Base-by-base conservation (phyloP, 2,329 filamentous ascomycete genomes). In the Mariannaea elegans region DNA sequence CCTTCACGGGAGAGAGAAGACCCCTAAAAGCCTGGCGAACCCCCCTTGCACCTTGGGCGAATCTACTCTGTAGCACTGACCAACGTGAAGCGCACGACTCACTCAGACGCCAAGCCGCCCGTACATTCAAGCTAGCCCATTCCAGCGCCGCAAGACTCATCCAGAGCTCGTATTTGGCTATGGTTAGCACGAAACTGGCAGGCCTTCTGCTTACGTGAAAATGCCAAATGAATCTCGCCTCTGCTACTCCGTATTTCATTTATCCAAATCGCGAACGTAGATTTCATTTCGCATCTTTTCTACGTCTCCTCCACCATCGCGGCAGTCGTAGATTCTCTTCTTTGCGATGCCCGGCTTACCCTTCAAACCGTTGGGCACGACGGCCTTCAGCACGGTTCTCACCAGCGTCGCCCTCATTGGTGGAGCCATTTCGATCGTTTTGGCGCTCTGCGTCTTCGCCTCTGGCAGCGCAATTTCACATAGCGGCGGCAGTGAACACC, bases 401-500 rank as follows among this genome's bases (percentile, higher is more conserved):
- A 55, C 59, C 18, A 56, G 57, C 23, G 34, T 69, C 42, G 65
- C 67, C 32, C 44, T 71, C 27, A 51, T 63, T 23, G 63, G 69
- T 14, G 68, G 68, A 21, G 56, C 65, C 18, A 58, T 71, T 34
- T 65, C 66, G 8, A 49, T 62, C 19, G 47, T 66, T 27, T 52
- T 68, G 23, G 52, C 59, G 6, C 56, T 65, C 5, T 52, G 67
- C 16, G 65, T 69, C 29, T 55, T 68, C 49, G 54, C 68, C 23
- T 57, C 69, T 0, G 69, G 69, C n/a, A 71, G 67, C 9, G 59
- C 62, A n/a, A 58, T 68, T 36, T 39, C 42, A 9, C 51, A 48
- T 32, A 59, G 52, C 18, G 59, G 41, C 29, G 51, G 62, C n/a
- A 44, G 23, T 24, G 55, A 65, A 7, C 56, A 62, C 38, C 42